These are phyloP conservation scores for Jackrogersella minutella DNA, from an alignment of 495 filamentous ascomycete species.

Conservation along the genomic window DNA sequence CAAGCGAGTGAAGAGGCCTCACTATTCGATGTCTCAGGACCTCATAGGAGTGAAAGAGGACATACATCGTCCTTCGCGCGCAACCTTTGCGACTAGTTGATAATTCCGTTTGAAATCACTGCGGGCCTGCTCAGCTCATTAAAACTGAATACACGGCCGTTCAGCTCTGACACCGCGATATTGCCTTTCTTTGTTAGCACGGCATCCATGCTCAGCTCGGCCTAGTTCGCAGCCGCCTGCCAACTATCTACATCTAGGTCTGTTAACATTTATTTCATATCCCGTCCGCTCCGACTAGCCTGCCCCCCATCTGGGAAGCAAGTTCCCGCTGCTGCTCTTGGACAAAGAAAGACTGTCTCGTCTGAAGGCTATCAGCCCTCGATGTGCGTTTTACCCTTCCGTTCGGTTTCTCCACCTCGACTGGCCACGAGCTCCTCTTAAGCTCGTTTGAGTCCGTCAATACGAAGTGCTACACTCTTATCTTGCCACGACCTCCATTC, in stretches of 20 bases:
- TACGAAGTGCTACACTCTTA: slow-evolving; percentile 42
- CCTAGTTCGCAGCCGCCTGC: slow-evolving; percentile 34
- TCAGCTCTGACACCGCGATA: slow-evolving; percentile 31
- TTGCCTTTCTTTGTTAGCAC: slow-evolving; percentile 42
- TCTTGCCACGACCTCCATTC: slow-evolving; percentile 25
- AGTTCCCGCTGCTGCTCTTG: slow-evolving; percentile 35
- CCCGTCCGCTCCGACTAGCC: slow-evolving; percentile 28
- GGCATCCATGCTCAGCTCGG: slow-evolving; percentile 36
- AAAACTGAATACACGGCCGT: slow-evolving; percentile 34
- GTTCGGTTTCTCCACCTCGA: slow-evolving; percentile 33
- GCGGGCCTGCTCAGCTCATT: slow-evolving; percentile 33
- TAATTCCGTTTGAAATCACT: slow-evolving; percentile 34
- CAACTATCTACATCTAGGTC: slow-evolving; percentile 26
- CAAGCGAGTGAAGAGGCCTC: slow-evolving; percentile 32
- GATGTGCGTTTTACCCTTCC: slow-evolving; percentile 38
- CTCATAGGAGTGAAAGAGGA: slow-evolving; percentile 39
- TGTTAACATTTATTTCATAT: slow-evolving; percentile 33
- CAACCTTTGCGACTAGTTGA: slow-evolving; percentile 31
- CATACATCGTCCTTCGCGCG: slow-evolving; percentile 28
- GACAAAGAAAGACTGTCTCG: slow-evolving; percentile 45
- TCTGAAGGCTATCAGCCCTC: slow-evolving; percentile 39
- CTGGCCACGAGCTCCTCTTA: slow-evolving; percentile 21
- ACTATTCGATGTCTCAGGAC: slow-evolving; percentile 37
- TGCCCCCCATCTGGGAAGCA: slow-evolving; percentile 36
- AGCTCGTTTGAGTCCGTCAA: slow-evolving; percentile 22